Evolutionary conservation across 441 rosid genomes (phyloP).

Genomic region (Populus hybrid): DNA sequence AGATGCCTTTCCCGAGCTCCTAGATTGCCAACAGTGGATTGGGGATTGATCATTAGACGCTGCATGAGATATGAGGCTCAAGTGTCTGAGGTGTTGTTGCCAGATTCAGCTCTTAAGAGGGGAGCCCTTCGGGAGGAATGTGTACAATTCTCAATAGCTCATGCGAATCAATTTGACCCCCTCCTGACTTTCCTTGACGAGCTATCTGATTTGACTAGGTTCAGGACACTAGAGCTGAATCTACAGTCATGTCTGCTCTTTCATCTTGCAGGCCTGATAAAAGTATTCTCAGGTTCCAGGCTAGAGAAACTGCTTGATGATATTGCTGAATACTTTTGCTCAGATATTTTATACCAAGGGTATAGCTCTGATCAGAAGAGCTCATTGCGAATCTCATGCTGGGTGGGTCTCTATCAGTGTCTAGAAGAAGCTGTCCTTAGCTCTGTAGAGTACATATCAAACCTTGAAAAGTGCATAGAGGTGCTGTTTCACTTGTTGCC

Average conservation of each 20-base stretch:
- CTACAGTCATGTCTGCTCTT: slow-evolving; percentile 63
- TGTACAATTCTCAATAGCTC: slow-evolving; percentile 61
- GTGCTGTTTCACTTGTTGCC: slow-evolving; percentile 67
- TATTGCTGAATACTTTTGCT: slow-evolving; percentile 46
- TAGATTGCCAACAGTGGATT: slow-evolving; percentile 73
- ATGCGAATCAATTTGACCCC: slow-evolving; percentile 63
- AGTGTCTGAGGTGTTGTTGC: slow-evolving; percentile 26
- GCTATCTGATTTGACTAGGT: slow-evolving; percentile 69
- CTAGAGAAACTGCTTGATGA: slow-evolving; percentile 71
- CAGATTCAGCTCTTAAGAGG: slow-evolving; percentile 39
- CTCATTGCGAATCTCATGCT: slow-evolving; percentile 59
- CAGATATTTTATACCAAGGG: slow-evolving; percentile 40
- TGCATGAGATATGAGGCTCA: slow-evolving; percentile 79
- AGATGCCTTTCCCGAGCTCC: slow-evolving; percentile 89
- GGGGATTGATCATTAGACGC: slow-evolving; percentile 78
- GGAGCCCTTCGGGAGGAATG: slow-evolving; percentile 68
- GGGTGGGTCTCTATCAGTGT: slow-evolving; percentile 79
- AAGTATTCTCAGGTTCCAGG: slow-evolving; percentile 78
- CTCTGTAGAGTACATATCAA: slow-evolving; percentile 48
- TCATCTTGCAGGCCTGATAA: slow-evolving; percentile 60
- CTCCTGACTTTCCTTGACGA: slow-evolving; percentile 77
- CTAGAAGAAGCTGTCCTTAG: slow-evolving; percentile 67
- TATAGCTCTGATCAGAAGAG: slow-evolving; percentile 46
- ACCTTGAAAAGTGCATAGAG: slow-evolving; percentile 68
- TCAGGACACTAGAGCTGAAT: slow-evolving; percentile 57